Percentiles rank a stretch among this genome's conserved stretches.
These are phyloP conservation scores for Cylindrodendrum hubeiense DNA, from an alignment of 2,329 filamentous ascomycete species.

Conservation along the genomic window DNA sequence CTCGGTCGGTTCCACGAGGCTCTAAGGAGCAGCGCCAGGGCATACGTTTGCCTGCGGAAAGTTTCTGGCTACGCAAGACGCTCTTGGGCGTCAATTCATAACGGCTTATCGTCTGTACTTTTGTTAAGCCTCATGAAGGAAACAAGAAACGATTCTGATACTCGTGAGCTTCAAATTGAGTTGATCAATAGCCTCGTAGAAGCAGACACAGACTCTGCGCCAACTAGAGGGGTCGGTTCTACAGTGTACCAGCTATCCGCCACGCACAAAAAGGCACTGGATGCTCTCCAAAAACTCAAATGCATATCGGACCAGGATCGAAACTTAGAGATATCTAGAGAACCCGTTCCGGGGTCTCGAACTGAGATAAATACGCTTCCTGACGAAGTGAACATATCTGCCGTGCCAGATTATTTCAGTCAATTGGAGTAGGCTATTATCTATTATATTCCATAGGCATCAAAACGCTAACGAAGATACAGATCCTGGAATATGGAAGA, in stretches of 20 bases:
- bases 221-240: not conserved
- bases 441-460: no score
- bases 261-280: constrained; percentile 29
- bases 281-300: constrained; percentile 30
- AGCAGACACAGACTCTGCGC: constrained; percentile 2
- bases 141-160: constrained; percentile 14
- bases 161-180: constrained; percentile 29
- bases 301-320: constrained; percentile 4
- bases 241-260: constrained; percentile 18
- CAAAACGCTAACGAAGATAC: not conserved
- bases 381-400: not conserved
- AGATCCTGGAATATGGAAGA: constrained; percentile 26
- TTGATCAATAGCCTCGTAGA: constrained; percentile 26
- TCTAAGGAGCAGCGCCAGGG: constrained; percentile 19
- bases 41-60: constrained; percentile 28
- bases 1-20: constrained; percentile 16
- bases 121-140: constrained; percentile 31
- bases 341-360: not conserved
- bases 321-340: not conserved
- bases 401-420: not conserved
- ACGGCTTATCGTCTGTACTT: constrained; percentile 33
- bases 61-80: constrained; percentile 29
- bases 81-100: constrained; percentile 38
- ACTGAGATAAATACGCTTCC: not conserved
- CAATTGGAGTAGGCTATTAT: not conserved